Base-by-base conservation (phyloP, 257 asterid genomes). In the Ehretia macrophylla region DNA sequence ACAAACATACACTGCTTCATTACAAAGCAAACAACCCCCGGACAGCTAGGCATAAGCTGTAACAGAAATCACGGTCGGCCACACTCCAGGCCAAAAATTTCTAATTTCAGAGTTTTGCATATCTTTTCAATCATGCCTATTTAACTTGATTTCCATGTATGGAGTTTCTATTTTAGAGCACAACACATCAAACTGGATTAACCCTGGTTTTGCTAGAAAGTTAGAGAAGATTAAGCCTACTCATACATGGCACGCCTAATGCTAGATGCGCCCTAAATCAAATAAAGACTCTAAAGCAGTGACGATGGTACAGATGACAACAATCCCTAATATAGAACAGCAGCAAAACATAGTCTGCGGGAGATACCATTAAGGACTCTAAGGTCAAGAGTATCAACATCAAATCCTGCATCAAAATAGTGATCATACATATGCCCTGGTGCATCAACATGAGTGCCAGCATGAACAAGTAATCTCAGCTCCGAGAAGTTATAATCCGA, bases 401-500 rank as follows among this genome's bases (percentile, higher is more conserved):
- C 95, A 65, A 60, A 85, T 50, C 95, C 96, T 56, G 73, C 81
- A 60, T 83, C 96, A 61, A 38, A 87, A 70, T 83, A 85, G 11
- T 70, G 56, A 11, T 82, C 91, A 69, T 60, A 79, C 75, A 81
- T 48, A 72, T 90, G 96, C 0, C 98, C 95, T 4, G 98, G 96
- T 5, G 96, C 95, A 74, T 89, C 96, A 13, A 90, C 98, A 59
- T 90, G 96, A 17, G 96, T 87, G 22, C 96, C 96, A 57, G 96
- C 53, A 71, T 90, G 98, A 60, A 65, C 81, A 18, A 77, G 74
- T 14, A 90, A 5, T 71, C 68, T 79, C 81, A 90, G 16, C 77
- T 79, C 92, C 13, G 97, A 90, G 63, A 82, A 77, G 73, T 87
- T 90, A 68, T 80, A 85, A 58, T 81, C 94, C 22, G 95, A 87